These are phyloP conservation scores for Brachypodium distachyon DNA, from an alignment of 202 grass and related monocot species.

Conservation along the genomic window DNA sequence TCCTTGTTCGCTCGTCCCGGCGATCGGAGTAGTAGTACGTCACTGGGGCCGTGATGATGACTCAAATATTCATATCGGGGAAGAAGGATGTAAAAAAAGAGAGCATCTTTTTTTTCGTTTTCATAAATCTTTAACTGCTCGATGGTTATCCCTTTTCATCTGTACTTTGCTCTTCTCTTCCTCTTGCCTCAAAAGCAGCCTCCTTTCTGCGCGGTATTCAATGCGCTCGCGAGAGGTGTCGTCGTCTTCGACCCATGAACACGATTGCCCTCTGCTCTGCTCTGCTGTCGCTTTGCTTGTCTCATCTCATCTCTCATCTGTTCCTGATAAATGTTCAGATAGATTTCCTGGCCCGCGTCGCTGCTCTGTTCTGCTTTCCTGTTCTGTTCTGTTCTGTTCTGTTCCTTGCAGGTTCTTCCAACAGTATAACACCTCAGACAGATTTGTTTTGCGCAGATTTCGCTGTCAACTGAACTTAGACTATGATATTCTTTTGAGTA, in stretches of 20 bases:
- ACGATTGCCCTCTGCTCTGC: background rate
- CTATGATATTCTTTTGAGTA: too few species aligned
- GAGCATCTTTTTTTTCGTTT: background rate
- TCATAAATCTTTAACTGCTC: background rate
- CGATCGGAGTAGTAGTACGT: background rate
- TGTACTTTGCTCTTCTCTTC: background rate
- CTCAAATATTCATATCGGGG: background rate
- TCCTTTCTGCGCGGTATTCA: background rate
- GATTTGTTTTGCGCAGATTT: background rate
- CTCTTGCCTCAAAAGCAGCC: background rate
- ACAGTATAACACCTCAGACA: background rate
- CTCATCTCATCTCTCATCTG: too few species aligned
- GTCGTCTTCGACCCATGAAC: background rate
- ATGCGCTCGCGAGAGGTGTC: background rate
- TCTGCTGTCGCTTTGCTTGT: background rate
- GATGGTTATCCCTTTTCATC: background rate
- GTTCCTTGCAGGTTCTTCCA: background rate
- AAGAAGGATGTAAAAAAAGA: background rate
- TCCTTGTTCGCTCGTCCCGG: constrained; percentile 3
- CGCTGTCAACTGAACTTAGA: background rate
- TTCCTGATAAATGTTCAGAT: background rate
- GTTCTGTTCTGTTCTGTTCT: background rate
- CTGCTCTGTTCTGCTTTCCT: too few species aligned
- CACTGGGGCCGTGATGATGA: constrained; percentile 5
- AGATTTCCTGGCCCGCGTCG: background rate